Evolutionary conservation across 1,284 basidiomycete species (phyloP).

Genomic region (Boletus smithii): DNA sequence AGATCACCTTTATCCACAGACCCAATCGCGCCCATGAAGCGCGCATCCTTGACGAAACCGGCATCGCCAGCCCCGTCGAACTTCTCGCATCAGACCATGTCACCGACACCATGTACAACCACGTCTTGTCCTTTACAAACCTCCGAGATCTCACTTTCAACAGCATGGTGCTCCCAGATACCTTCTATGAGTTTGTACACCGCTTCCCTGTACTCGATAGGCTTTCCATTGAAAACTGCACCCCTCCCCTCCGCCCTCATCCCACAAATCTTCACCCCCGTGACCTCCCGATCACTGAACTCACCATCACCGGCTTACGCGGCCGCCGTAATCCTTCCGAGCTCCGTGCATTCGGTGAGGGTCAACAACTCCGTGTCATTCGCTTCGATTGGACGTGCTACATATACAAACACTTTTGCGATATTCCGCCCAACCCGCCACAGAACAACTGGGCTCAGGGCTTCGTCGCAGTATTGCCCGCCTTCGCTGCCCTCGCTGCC

Average conservation of each 20-base stretch:
- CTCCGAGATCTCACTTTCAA: conserved; percentile 34
- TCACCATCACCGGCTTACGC: conserved; percentile 33
- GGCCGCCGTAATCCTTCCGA: conserved; percentile 24
- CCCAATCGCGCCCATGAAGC: conserved; percentile 23
- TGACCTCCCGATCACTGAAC: conserved; percentile 38
- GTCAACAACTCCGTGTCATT: conserved; percentile 33
- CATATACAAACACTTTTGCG: conserved; percentile 35
- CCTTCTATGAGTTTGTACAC: conserved; percentile 36
- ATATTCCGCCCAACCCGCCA: conserved; percentile 5
- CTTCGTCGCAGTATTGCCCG: conserved; percentile 14
- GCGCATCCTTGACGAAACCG: conserved; percentile 26
- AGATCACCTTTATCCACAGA: conserved; percentile 14
- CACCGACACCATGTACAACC: conserved; percentile 29
- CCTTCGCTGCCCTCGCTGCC: conserved; percentile 2
- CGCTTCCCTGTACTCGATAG: conserved; percentile 33
- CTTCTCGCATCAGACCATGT: conserved; percentile 28
- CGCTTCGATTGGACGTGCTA: conserved; percentile 40
- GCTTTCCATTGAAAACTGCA: conserved; percentile 37
- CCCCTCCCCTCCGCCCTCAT: conserved; percentile 24
- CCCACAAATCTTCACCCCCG: conserved; percentile 27
- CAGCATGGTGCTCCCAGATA: conserved; percentile 34
- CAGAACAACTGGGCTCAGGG: conserved; percentile 15
- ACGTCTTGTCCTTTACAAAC: conserved; percentile 32
- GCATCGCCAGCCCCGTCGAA: conserved; percentile 23
- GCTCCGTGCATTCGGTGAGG: conserved; percentile 30